Conservation (phyloP, 768 basidiomycete species). For the Trametes cinnabarina region DNA sequence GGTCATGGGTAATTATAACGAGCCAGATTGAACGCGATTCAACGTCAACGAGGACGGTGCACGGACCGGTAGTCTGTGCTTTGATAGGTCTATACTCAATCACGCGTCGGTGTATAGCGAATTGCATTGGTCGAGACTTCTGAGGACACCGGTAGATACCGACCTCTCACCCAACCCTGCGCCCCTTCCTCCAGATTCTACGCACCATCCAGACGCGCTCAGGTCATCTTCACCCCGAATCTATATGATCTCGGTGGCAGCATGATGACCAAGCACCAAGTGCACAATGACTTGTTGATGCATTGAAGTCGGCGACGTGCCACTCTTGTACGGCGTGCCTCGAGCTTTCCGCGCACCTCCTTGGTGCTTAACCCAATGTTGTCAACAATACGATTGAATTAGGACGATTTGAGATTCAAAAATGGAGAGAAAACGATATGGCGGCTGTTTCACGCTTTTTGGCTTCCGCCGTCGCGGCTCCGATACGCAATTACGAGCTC, state of each 20-base stretch:
- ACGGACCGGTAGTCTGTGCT: too few species aligned
- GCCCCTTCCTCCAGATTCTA: not conserved
- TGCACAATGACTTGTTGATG: not conserved
- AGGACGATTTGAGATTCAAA: too few species aligned
- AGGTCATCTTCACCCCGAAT: constrained; percentile 9
- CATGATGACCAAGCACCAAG: not conserved
- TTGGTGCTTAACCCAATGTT: too few species aligned
- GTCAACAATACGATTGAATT: too few species aligned
- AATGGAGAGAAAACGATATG: not conserved
- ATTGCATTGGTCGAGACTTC: not conserved
- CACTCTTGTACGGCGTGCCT: too few species aligned
- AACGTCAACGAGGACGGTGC: too few species aligned
- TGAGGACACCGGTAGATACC: not conserved
- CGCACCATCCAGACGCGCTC: not conserved
- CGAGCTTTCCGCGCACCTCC: too few species aligned
- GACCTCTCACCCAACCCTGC: not conserved
- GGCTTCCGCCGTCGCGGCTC: not conserved
- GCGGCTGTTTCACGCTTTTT: not conserved
- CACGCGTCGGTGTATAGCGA: too few species aligned
- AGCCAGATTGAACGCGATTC: too few species aligned
- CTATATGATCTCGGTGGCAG: constrained; percentile 7
- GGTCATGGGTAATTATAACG: too few species aligned
- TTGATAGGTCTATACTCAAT: too few species aligned
- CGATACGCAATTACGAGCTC: not conserved
- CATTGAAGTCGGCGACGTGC: not conserved